phyloP scores from a whole-genome alignment of 805 yeast genomes.

The Limtongia smithiae region DNA sequence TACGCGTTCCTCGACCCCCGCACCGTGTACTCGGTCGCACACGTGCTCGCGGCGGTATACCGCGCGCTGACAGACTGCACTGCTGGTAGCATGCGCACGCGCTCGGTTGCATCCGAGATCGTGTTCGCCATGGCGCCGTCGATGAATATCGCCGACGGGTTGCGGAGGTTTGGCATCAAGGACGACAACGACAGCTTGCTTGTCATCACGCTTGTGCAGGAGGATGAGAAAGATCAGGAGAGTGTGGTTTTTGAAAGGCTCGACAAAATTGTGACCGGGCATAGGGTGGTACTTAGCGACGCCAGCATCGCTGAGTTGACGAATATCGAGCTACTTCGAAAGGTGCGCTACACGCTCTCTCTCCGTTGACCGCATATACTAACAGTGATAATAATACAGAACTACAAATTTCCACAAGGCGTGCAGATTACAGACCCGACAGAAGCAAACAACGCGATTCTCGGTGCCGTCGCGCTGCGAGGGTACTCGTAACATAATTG shows the following conservation, averaged over 20 bases:
- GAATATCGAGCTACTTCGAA: conserved; percentile 13
- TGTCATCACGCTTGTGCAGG: conserved; percentile 47
- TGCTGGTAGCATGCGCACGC: conserved; percentile 51
- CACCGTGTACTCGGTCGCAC: conserved; percentile 56
- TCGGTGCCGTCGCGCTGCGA: conserved; percentile 25
- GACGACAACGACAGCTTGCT: conserved; percentile 46
- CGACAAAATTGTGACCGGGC: conserved; percentile 26
- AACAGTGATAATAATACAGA: conserved; percentile 9
- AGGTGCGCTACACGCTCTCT: too few relatives aligned
- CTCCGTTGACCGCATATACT: too few relatives aligned
- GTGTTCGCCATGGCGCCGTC: conserved; percentile 66
- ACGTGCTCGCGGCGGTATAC: conserved; percentile 57
- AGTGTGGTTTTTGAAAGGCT: conserved; percentile 12
- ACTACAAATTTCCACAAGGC: conserved; percentile 23
- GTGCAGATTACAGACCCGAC: conserved; percentile 3
- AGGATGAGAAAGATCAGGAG: neutral
- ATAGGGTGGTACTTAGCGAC: conserved; percentile 23
- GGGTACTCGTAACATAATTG: conserved; percentile 10
- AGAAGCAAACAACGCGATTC: conserved; percentile 7
- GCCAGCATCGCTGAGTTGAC: conserved; percentile 4
- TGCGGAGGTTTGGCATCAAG: conserved; percentile 66
- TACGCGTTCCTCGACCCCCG: conserved; percentile 64
- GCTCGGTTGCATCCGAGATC: conserved; percentile 66
- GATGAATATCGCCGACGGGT: conserved; percentile 67
- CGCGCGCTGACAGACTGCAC: conserved; percentile 54